Base-by-base conservation (phyloP, 1,284 basidiomycete species). In the Melampsora americana region DNA sequence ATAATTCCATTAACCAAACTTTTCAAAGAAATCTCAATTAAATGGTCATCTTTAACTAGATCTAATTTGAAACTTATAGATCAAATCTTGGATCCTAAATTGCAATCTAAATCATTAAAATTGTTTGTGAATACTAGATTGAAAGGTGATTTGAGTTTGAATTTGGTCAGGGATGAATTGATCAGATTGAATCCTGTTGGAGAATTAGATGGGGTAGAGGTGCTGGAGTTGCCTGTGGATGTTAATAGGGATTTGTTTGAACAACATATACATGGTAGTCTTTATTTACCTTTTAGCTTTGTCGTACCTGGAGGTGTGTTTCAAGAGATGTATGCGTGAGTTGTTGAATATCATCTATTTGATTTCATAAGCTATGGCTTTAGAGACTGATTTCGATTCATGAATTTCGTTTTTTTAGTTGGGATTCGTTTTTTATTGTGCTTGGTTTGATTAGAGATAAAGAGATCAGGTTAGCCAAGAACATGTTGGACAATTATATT, bases 271-370 rank as follows among this genome's bases (percentile, higher is more conserved):
- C 71, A 73, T 66, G 71, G 71, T 16, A 30, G 61, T 23, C 62
- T 73, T 32, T 73, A 66, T 59, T 62, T 73, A 35, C 71, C 71
- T 23, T 73, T 56, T 42, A 61, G 61, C 18, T 73, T 66, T 35
- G 71, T 73, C 26, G 71, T 73, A 11, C 71, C 71, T n/a, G 71
- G 71, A 28, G 71, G 71, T 23, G 28, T 60, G 11, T 73, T 73
- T 53, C 71, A 73, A 62, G 71, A 73, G 53, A 73, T 73, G 61
- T 73, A 73, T 73, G 71, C 71, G 71, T 73, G 26, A 73, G 71
- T 66, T 20, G 5, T 35, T 18, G 50, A 53, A 4, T 35, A 4
- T 35, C 5, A 35, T 35, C 9, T 3, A 9, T n/a, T n/a, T n/a
- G n/a, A n/a, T n/a, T n/a, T n/a, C n/a, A n/a, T n/a, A n/a, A n/a